These are phyloP conservation scores for Wickerhamomyces canadensis DNA, from an alignment of 805 yeast genomes.

Conservation along the genomic window DNA sequence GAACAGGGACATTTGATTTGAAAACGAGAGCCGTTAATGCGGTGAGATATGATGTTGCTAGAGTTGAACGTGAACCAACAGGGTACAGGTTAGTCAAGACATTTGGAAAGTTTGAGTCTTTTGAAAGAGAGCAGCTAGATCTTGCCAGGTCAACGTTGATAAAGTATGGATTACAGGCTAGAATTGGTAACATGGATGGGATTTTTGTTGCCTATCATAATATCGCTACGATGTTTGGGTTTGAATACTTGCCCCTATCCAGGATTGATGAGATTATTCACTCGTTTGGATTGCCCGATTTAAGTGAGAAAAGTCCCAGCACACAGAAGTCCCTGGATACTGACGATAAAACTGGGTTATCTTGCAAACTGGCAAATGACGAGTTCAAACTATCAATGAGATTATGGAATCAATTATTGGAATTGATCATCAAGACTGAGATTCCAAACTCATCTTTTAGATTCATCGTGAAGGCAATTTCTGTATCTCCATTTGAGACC, in stretches of 20 bases:
- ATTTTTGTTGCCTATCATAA: constrained; percentile 90
- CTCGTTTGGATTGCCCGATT: constrained; percentile 29
- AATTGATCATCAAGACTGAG: constrained; percentile 29
- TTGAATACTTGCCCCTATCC: constrained; percentile 74
- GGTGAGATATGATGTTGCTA: constrained; percentile 66
- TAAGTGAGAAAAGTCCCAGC: constrained; percentile 7
- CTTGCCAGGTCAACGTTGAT: constrained; percentile 69
- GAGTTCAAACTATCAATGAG: constrained; percentile 62
- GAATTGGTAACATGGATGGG: constrained; percentile 97
- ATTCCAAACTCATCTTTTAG: constrained; percentile 32
- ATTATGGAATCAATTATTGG: constrained; percentile 43
- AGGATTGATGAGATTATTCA: constrained; percentile 67
- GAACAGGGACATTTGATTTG: constrained; percentile 86
- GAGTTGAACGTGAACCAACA: constrained; percentile 38
- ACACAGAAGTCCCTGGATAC: too few species aligned
- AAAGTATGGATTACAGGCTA: constrained; percentile 85
- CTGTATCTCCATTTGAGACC: constrained; percentile 17
- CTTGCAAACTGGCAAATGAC: constrained; percentile 46
- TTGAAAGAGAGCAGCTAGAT: constrained; percentile 74
- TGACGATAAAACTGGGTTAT: constrained; percentile 14
- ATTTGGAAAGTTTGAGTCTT: constrained; percentile 70
- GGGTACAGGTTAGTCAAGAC: constrained; percentile 61
- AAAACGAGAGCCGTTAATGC: constrained; percentile 91
- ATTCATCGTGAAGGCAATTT: constrained; percentile 23
- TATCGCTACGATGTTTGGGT: constrained; percentile 75